Base-by-base conservation (phyloP, 768 basidiomycete genomes). In the Leccinum ochraceum region DNA sequence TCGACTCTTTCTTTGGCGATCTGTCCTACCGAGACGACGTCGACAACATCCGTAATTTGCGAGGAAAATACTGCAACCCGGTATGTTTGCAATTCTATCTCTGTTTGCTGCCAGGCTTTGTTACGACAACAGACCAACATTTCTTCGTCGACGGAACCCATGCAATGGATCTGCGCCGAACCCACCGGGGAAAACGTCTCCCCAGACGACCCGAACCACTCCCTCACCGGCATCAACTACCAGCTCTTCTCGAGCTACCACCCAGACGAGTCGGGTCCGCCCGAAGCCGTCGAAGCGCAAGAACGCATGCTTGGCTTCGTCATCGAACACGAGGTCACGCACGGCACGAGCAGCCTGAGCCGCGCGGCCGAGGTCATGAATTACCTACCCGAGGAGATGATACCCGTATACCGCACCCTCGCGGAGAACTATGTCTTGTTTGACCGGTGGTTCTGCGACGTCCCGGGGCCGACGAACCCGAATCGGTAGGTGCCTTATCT, bases 1-100 rank as follows among this genome's bases (percentile, higher is more conserved):
- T 71, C 24, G 69, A 71, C 60, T 66, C 60, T 28, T 63, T 69
- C 58, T 71, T 69, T 55, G 69, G 69, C 11, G 67, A 70, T 22
- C 69, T 70, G 53, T 71, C 69, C 2, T 71, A 66, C 48, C 65
- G 69, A 9, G 36, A 17, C 22, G 69, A 70, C 22, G 61, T 70
- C 42, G 26, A 71, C 49, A 70, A 70, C 53, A 49, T 71, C 10
- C 69, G 69, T n/a, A n/a, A 69, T 42, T 20, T 64, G 49, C 57
- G 48, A 4, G 20, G 10, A 42, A 61, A 56, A n/a, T 71, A 67
- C 50, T 71, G 69, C 49, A 71, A 70, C 28, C 64, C 65, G 4
- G 69, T 71, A 56, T 22, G 67, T 58, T 20, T 5, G 30, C 16
- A 20, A 13, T 36, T n/a, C 37, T 14, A 7, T 2, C 30, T 14